Evolutionary conservation across 2,329 filamentous ascomycete species (phyloP).

Genomic region (Aspergillus glaucus): DNA sequence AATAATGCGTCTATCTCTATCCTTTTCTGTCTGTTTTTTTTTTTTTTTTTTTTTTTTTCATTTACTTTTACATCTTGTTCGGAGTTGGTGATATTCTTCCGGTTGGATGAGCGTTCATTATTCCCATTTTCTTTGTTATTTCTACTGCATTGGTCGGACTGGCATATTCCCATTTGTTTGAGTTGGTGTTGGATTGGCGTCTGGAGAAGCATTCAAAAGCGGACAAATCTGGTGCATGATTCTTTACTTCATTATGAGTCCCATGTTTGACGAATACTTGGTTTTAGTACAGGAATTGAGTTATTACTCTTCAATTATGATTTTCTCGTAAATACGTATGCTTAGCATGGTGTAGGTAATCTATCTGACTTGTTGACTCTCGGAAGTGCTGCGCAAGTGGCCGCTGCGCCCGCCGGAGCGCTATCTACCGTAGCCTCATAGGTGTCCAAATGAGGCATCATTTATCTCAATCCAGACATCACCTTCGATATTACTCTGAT

Average conservation of each 20-base stretch:
- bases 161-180: conserved; percentile 1
- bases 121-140: conserved; percentile 1
- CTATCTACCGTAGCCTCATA: conserved; percentile 15
- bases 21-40: conserved; percentile 2
- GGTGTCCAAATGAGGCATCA: conserved; percentile 24
- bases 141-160: conserved; percentile 1
- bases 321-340: conserved; percentile 1
- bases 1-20: conserved; percentile 2
- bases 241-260: conserved; percentile 2
- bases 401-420: conserved; percentile 25
- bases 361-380: neutral
- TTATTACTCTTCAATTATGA: neutral
- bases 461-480: neutral
- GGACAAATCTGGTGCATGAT: conserved; percentile 2
- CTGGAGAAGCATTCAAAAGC: conserved; percentile 5
- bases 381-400: conserved; percentile 25
- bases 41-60: conserved; percentile 6
- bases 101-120: neutral
- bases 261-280: conserved; percentile 3
- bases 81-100: neutral
- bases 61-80: neutral
- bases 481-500: too few relatives aligned
- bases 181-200: conserved; percentile 7
- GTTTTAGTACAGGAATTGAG: neutral
- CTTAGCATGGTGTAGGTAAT: neutral